Percentiles rank a stretch among this genome's conserved stretches.
phyloP scores from a whole-genome alignment of 1,139 yeast species.

The Yamadazyma siamensis region DNA sequence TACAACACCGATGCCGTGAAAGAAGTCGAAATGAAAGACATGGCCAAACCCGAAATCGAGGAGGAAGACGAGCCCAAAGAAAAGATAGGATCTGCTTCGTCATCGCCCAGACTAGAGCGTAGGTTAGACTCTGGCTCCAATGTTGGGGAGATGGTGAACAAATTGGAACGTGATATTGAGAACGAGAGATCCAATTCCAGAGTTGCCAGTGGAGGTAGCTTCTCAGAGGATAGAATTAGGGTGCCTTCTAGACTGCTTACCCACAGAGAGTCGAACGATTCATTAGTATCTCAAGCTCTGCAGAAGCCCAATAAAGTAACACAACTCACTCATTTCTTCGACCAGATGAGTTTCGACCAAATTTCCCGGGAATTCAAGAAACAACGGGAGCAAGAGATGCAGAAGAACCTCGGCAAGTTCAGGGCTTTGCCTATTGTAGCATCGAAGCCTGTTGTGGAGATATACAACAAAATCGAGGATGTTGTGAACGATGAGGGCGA shows the following conservation, averaged over 20 bases:
- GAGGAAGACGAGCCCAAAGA: constrained; percentile 4
- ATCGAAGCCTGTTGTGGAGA: constrained; percentile 86
- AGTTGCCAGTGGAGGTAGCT: constrained; percentile 2
- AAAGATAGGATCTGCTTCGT: background rate
- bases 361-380: constrained; percentile 81
- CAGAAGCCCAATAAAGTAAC: constrained; percentile 38
- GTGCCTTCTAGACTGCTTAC: too few species aligned
- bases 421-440: constrained; percentile 74
- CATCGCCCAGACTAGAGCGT: constrained; percentile 18
- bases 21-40: constrained; percentile 14
- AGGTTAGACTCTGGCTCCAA: constrained; percentile 9
- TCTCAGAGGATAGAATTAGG: background rate
- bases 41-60: constrained; percentile 3
- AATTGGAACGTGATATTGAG: constrained; percentile 23
- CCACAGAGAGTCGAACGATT: constrained; percentile 6
- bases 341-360: constrained; percentile 76
- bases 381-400: constrained; percentile 78
- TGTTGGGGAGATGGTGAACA: constrained; percentile 23
- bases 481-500: constrained; percentile 54
- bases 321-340: constrained; percentile 65
- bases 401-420: constrained; percentile 58
- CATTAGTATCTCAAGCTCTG: background rate
- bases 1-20: constrained; percentile 21
- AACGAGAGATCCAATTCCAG: constrained; percentile 6
- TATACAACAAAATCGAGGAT: constrained; percentile 84